Evolutionary conservation across 2,329 filamentous ascomycete genomes (phyloP).

Genomic region (Aspergillus luchuensis): DNA sequence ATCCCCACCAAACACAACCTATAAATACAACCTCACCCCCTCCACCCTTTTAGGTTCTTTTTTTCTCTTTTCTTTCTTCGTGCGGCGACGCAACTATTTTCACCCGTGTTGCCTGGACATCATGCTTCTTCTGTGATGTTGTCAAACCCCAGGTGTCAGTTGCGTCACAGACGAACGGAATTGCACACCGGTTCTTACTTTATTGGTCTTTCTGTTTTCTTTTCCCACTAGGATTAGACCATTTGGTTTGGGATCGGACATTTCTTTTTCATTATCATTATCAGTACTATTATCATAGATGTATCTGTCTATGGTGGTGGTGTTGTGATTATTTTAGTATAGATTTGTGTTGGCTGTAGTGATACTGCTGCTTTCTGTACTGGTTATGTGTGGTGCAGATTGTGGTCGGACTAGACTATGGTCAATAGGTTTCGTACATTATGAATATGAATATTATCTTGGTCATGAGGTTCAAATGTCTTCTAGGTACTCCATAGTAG

Average conservation of each 20-base stretch:
- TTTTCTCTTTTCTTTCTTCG: constrained; percentile 65
- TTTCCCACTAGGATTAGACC: constrained; percentile 47
- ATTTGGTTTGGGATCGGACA: constrained; percentile 62
- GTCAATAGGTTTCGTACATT: background rate
- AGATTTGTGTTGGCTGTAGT: background rate
- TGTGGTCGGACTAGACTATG: background rate
- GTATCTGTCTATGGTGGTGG: background rate
- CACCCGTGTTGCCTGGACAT: constrained; percentile 80
- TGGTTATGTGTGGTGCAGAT: background rate
- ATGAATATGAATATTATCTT: background rate
- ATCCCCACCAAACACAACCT: constrained; percentile 18
- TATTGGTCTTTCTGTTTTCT: constrained; percentile 49
- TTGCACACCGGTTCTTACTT: constrained; percentile 68
- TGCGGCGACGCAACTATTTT: constrained; percentile 76
- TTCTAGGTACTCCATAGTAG: no score
- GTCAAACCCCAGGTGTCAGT: constrained; percentile 67
- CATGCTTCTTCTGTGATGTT: constrained; percentile 52
- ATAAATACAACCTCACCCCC: constrained; percentile 26
- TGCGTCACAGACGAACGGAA: constrained; percentile 76
- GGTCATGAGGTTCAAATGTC: no score
- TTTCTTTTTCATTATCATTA: constrained; percentile 17
- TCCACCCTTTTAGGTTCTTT: constrained; percentile 32
- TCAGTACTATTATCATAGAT: constrained; percentile 12
- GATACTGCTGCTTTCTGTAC: background rate
- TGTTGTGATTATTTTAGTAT: background rate